These are phyloP conservation scores for Suillus tomentosus DNA, from an alignment of 768 basidiomycete species.

Conservation along the genomic window DNA sequence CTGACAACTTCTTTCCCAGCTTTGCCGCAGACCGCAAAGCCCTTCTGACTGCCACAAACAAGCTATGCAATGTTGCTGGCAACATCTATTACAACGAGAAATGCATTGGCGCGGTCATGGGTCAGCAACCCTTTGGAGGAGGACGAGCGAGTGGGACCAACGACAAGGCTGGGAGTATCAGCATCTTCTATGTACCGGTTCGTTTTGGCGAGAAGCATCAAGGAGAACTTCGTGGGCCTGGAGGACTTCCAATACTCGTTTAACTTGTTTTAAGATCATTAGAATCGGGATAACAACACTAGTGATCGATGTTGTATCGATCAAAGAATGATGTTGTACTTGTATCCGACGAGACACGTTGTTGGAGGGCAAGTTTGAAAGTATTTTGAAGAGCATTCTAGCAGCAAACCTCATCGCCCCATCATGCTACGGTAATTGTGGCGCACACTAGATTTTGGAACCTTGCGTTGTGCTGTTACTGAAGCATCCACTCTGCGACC, in stretches of 20 bases:
- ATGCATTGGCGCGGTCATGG: slow-evolving; percentile 96
- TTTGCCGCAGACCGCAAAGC: slow-evolving; percentile 83
- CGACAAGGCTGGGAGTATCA: slow-evolving; percentile 92
- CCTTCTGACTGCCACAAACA: slow-evolving; percentile 76
- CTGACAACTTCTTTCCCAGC: slow-evolving; percentile 42
- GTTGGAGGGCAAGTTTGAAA: no score
- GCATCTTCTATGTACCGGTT: slow-evolving; percentile 78
- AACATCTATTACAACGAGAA: slow-evolving; percentile 99
- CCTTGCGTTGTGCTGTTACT: no score
- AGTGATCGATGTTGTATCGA: no score
- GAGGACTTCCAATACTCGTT: slow-evolving; percentile 85
- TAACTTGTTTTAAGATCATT: slow-evolving; percentile 60
- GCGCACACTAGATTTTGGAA: no score
- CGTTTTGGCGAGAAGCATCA: slow-evolving; percentile 89
- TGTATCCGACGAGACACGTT: not conserved
- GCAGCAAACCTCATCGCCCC: no score
- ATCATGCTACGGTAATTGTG: no score
- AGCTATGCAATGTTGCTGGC: slow-evolving; percentile 87
- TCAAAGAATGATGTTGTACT: not conserved
- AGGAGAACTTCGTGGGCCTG: slow-evolving; percentile 91
- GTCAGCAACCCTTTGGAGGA: slow-evolving; percentile 99
- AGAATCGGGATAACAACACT: not conserved
- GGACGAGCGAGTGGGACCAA: slow-evolving; percentile 98
- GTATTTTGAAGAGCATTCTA: not conserved
- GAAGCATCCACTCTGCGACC: no score